Percentiles rank a stretch among this genome's conserved stretches.
phyloP scores from a whole-genome alignment of 331 rosid genomes.

The Ulmus americana region DNA sequence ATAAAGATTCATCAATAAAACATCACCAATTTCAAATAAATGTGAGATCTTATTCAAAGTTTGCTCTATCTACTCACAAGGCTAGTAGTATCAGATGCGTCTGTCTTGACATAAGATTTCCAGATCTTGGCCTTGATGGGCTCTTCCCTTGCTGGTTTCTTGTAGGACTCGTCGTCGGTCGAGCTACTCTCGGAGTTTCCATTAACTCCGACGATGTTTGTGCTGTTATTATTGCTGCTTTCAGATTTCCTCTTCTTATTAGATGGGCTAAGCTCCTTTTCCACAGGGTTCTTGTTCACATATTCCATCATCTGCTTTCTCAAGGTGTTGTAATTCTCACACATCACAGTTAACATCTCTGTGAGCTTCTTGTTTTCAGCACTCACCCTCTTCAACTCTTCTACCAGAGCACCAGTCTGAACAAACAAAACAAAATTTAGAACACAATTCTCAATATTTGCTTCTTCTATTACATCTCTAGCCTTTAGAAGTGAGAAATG shows the following conservation, averaged over 20 bases:
- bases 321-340: constrained; percentile 75
- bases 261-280: constrained; percentile 58
- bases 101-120: constrained; percentile 51
- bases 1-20: constrained; percentile 9
- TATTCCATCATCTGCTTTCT: constrained; percentile 53
- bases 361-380: constrained; percentile 85
- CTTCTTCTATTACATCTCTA: too few relatives aligned
- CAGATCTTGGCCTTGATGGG: constrained; percentile 59
- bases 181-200: constrained; percentile 89
- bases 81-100: constrained; percentile 67
- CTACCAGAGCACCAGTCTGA: constrained; percentile 54
- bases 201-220: constrained; percentile 29
- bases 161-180: constrained; percentile 72
- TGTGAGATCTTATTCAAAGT: background rate
- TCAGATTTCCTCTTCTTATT: constrained; percentile 79
- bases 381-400: constrained; percentile 71
- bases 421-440: background rate
- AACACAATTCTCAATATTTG: too few relatives aligned
- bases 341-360: constrained; percentile 66
- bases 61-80: constrained; percentile 47
- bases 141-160: constrained; percentile 67
- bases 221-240: constrained; percentile 51
- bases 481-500: background rate
- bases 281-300: constrained; percentile 58
- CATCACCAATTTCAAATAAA: background rate